These are phyloP conservation scores for Torulaspora maleeae DNA, from an alignment of 805 yeast species.

Conservation along the genomic window DNA sequence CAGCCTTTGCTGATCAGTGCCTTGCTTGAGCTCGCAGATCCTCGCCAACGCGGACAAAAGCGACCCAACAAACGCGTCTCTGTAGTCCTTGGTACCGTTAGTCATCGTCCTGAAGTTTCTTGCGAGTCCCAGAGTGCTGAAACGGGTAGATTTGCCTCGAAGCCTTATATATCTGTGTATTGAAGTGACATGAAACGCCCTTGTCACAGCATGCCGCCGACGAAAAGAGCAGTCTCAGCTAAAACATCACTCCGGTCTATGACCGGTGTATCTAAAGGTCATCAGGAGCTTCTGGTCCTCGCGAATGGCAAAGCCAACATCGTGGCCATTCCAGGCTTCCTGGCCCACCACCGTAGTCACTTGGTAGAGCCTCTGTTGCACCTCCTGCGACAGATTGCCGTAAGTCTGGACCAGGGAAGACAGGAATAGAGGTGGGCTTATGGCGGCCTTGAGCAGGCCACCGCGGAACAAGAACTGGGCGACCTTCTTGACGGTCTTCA, in stretches of 20 bases:
- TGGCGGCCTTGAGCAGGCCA: slow-evolving; percentile 8
- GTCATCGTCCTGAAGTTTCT: not conserved
- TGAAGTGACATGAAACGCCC: slow-evolving; percentile 3
- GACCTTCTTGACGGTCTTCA: slow-evolving; percentile 7
- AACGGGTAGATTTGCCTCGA: not conserved
- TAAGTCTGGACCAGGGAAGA: slow-evolving; percentile 9
- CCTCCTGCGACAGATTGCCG: slow-evolving; percentile 11
- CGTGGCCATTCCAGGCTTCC: slow-evolving; percentile 8
- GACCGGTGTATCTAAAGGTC: slow-evolving; percentile 4
- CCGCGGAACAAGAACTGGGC: slow-evolving; percentile 10
- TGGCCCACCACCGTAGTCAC: slow-evolving; percentile 8
- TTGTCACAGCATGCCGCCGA: slow-evolving; percentile 5
- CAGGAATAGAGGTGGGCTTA: slow-evolving; percentile 13
- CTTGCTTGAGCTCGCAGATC: not conserved
- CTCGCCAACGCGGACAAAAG: slow-evolving; percentile 5
- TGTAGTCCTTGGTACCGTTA: not conserved
- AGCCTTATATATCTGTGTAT: not conserved
- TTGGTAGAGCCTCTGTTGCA: slow-evolving; percentile 8
- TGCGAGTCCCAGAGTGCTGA: not conserved
- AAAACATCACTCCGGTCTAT: not conserved
- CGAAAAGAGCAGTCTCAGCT: not conserved
- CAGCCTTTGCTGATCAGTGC: slow-evolving; percentile 1
- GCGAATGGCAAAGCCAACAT: slow-evolving; percentile 7
- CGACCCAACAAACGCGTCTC: slow-evolving; percentile 8
- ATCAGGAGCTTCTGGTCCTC: slow-evolving; percentile 9